Evolutionary conservation across 306 rosid species (phyloP).

Genomic region (Castanopsis chinensis): DNA sequence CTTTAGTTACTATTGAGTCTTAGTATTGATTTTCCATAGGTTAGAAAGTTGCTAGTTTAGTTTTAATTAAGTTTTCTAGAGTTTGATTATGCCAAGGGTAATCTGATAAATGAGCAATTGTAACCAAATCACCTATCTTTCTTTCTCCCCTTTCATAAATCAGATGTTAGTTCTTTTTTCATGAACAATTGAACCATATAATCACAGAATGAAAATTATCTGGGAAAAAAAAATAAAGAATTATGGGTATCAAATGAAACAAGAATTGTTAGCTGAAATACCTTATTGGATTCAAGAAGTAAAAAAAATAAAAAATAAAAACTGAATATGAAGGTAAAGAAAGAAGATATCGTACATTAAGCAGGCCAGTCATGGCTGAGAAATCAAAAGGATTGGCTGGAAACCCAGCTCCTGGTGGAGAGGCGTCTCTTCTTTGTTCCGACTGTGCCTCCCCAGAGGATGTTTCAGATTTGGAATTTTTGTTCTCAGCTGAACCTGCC

Average conservation of each 20-base stretch:
- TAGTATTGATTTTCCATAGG: too few relatives aligned
- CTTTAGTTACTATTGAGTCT: too few relatives aligned
- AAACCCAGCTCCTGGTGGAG: slow-evolving; percentile 59
- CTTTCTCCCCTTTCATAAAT: neutral
- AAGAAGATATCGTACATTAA: slow-evolving; percentile 58
- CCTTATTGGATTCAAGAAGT: neutral
- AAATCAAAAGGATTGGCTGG: slow-evolving; percentile 87
- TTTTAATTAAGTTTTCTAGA: too few relatives aligned
- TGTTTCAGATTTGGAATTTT: slow-evolving; percentile 46
- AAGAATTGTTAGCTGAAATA: neutral
- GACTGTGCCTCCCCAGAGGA: slow-evolving; percentile 54
- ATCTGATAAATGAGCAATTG: neutral
- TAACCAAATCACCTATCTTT: neutral
- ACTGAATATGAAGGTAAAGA: slow-evolving; percentile 4
- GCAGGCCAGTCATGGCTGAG: slow-evolving; percentile 87
- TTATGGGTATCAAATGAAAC: neutral
- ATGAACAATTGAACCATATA: neutral
- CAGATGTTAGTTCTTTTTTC: neutral
- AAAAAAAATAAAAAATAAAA: neutral
- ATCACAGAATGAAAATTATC: neutral
- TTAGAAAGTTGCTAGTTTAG: too few relatives aligned
- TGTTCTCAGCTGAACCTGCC: slow-evolving; percentile 51
- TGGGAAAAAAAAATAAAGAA: neutral
- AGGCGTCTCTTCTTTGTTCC: slow-evolving; percentile 31
- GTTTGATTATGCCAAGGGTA: too few relatives aligned